These are phyloP conservation scores for Tricladium varicosporioides DNA, from an alignment of 2,329 filamentous ascomycete species.

Conservation along the genomic window DNA sequence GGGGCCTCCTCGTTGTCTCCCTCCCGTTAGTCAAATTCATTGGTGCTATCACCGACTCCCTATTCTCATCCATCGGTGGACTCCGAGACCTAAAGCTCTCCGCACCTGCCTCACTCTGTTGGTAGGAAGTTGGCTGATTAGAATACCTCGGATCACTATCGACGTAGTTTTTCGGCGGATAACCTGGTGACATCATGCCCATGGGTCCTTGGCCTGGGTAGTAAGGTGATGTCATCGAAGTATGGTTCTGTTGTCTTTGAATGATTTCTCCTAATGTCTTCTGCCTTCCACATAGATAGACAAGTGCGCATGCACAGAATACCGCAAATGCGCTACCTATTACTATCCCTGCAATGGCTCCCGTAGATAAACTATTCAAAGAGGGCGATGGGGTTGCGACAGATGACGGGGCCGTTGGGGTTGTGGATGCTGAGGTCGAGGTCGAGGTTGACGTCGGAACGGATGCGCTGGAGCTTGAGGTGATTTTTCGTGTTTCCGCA, in stretches of 20 bases:
- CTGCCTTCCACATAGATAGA: constrained; percentile 26
- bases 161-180: constrained; percentile 7
- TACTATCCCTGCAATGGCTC: too few relatives aligned
- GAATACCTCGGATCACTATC: constrained; percentile 8
- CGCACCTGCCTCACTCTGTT: constrained; percentile 3
- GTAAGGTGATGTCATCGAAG: constrained; percentile 8
- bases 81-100: constrained; percentile 16
- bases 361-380: too few relatives aligned
- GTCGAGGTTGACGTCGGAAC: neutral
- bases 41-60: constrained; percentile 4
- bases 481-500: constrained; percentile 38
- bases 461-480: constrained; percentile 8
- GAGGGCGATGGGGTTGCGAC: too few relatives aligned
- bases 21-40: neutral
- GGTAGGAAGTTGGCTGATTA: neutral
- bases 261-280: constrained; percentile 21
- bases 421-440: too few relatives aligned
- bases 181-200: constrained; percentile 8
- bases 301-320: neutral
- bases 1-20: too few relatives aligned
- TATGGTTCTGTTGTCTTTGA: constrained; percentile 6
- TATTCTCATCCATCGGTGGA: constrained; percentile 11
- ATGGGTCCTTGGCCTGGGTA: neutral
- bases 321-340: too few relatives aligned
- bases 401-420: too few relatives aligned